Evolutionary conservation across 345 rosid genomes (phyloP).

Genomic region (Citrus hindsii): DNA sequence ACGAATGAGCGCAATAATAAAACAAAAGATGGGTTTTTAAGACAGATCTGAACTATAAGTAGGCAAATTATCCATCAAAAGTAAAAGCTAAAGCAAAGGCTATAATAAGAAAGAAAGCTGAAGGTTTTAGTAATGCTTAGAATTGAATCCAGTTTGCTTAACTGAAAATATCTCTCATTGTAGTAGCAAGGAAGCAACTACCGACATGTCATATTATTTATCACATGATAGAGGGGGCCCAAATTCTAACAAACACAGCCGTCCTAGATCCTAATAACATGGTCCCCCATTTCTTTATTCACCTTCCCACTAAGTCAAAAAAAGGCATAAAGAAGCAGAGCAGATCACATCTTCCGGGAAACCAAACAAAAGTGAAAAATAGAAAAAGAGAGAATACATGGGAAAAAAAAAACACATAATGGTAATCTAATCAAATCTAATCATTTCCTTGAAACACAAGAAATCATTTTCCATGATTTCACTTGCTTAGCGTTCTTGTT

Average conservation of each 20-base stretch:
- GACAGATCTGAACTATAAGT: constrained; percentile 13
- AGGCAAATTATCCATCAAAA: background rate
- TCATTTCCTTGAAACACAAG: constrained; percentile 34
- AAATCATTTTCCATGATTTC: constrained; percentile 20
- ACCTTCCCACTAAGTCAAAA: constrained; percentile 16
- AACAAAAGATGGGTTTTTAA: background rate
- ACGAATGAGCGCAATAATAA: background rate
- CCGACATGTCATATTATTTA: constrained; percentile 7
- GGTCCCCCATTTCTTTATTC: background rate
- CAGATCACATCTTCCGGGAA: background rate
- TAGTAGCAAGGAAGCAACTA: background rate
- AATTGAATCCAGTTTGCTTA: background rate
- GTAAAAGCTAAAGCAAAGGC: background rate
- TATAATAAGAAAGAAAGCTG: background rate
- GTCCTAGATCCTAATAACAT: background rate
- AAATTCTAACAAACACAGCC: constrained; percentile 18
- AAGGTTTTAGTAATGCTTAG: background rate
- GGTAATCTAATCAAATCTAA: background rate
- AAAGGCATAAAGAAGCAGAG: background rate
- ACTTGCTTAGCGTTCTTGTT: background rate
- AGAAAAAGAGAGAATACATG: background rate
- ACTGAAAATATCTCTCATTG: too few species aligned
- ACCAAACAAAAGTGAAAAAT: constrained; percentile 1
- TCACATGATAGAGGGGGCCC: constrained; percentile 49
- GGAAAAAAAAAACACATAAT: background rate